Conservation (phyloP, 495 filamentous ascomycete species). For the Xylaria bambusicola region DNA sequence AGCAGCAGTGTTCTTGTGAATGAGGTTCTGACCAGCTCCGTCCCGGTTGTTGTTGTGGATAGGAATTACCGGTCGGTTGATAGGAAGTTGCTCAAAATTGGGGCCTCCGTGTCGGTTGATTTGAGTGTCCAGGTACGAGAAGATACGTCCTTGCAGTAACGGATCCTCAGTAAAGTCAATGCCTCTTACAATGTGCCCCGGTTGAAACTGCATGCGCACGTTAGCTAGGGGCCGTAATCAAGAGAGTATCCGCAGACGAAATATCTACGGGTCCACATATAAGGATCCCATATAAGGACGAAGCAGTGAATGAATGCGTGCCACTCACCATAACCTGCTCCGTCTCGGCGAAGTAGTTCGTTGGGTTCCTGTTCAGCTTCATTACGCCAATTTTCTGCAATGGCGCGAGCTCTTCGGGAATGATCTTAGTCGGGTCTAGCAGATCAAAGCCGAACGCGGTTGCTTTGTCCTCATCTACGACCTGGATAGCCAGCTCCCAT, state of each 20-base stretch:
- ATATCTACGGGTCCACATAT: no score
- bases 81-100: conserved; percentile 76
- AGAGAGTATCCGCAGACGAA: background rate
- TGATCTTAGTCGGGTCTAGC: conserved; percentile 74
- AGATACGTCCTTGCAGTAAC: conserved; percentile 71
- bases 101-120: conserved; percentile 70
- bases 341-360: conserved; percentile 79
- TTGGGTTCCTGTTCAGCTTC: conserved; percentile 68
- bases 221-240: background rate
- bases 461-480: conserved; percentile 68
- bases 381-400: conserved; percentile 66
- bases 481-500: conserved; percentile 78
- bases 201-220: conserved; percentile 45
- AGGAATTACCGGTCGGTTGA: conserved; percentile 64
- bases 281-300: no score
- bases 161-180: conserved; percentile 76
- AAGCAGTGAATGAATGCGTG: background rate
- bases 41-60: conserved; percentile 80
- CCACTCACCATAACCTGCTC: conserved; percentile 67
- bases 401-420: conserved; percentile 72
- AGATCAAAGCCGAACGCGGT: conserved; percentile 70
- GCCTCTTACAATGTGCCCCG: conserved; percentile 66
- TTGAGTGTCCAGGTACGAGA: conserved; percentile 76
- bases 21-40: conserved; percentile 56
- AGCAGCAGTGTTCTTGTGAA: conserved; percentile 53